Percentiles rank a stretch among this genome's conserved stretches.
Evolutionary conservation across 1,284 basidiomycete genomes (phyloP).

Genomic region (Leccinum olivaceoglutinosum): DNA sequence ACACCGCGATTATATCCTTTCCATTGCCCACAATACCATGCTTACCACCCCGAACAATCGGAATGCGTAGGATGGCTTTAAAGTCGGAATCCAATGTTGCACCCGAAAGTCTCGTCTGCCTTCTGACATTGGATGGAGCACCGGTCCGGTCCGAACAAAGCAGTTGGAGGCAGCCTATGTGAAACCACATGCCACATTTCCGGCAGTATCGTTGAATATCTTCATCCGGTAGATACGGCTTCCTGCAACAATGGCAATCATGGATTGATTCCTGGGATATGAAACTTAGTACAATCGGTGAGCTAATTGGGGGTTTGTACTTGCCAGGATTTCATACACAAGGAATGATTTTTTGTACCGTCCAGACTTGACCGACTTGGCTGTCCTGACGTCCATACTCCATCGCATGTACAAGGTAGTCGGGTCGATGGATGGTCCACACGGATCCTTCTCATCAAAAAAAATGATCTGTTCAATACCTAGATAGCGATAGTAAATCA

Average conservation of each 20-base stretch:
- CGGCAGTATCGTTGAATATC: not conserved
- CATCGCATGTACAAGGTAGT: not conserved
- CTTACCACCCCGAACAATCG: not conserved
- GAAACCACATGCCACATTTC: not conserved
- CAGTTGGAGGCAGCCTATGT: not conserved
- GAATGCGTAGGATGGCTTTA: not conserved
- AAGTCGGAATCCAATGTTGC: not conserved
- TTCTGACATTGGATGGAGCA: not conserved
- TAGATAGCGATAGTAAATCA: not conserved
- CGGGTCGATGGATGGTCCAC: not conserved
- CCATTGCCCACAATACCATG: not conserved
- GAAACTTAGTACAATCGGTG: not conserved
- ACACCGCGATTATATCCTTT: not conserved
- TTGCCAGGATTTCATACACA: not conserved
- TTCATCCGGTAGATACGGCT: not conserved
- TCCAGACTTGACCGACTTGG: not conserved
- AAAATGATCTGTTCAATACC: not conserved
- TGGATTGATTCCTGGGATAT: not conserved
- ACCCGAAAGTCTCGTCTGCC: not conserved
- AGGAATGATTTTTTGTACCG: not conserved
- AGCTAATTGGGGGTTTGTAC: not conserved
- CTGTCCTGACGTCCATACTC: not conserved
- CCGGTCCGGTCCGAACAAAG: not conserved
- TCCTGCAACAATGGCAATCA: not conserved
- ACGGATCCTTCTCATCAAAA: not conserved